Percentiles rank a stretch among this genome's conserved stretches.
phyloP scores from a whole-genome alignment of 768 basidiomycete species.

The Mycena galopus region DNA sequence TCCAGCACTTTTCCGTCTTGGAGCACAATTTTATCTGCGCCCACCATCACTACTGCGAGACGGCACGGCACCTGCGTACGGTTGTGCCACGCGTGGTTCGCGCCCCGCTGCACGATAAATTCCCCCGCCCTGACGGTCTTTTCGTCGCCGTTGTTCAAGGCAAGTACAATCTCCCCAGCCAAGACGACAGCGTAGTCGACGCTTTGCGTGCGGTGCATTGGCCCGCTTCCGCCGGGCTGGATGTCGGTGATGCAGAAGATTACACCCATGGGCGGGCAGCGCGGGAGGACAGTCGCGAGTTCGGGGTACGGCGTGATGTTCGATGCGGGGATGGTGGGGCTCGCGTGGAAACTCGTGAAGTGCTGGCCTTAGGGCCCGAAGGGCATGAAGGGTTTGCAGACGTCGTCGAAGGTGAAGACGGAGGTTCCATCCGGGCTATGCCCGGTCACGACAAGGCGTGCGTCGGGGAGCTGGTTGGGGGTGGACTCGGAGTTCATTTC shows the following conservation, averaged over 20 bases:
- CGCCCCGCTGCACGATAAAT: conserved; percentile 26
- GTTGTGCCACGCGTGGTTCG: conserved; percentile 29
- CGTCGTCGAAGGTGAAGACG: conserved; percentile 22
- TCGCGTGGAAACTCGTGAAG: conserved; percentile 26
- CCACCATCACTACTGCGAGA: conserved; percentile 19
- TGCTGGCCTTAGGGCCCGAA: background rate
- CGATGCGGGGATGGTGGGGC: conserved; percentile 20
- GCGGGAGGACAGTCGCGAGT: conserved; percentile 14
- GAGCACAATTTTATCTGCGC: conserved; percentile 28
- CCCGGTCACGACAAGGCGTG: conserved; percentile 17
- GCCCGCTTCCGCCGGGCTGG: conserved; percentile 14
- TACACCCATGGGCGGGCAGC: conserved; percentile 21
- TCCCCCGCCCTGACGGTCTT: conserved; percentile 26
- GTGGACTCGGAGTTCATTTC: conserved; percentile 1
- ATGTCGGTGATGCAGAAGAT: conserved; percentile 23
- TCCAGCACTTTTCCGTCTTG: conserved; percentile 20
- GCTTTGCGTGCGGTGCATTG: conserved; percentile 34
- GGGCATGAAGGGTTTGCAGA: conserved; percentile 4
- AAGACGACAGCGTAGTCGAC: conserved; percentile 31
- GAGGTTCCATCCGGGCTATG: conserved; percentile 16
- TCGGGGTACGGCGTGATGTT: conserved; percentile 26
- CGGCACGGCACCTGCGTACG: conserved; percentile 23
- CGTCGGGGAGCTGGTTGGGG: conserved; percentile 5
- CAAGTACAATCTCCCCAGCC: conserved; percentile 27
- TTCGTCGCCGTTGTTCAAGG: conserved; percentile 21